Conservation (phyloP, 2,329 filamentous ascomycete genomes). For the Blastomyces parvus region DNA sequence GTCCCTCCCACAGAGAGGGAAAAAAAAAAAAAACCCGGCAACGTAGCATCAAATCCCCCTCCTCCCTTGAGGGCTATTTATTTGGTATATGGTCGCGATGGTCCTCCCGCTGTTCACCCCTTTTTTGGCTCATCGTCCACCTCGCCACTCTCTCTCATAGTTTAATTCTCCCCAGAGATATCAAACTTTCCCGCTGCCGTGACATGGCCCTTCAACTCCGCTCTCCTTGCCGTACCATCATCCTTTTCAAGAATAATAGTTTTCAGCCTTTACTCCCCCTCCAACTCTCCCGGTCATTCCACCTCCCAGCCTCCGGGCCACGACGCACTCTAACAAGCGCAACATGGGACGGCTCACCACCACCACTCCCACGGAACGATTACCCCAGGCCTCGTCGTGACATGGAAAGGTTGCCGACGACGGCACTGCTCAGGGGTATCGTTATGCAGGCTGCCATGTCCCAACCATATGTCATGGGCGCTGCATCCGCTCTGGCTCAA, state of each 20-base stretch:
- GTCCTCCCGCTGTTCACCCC: not conserved
- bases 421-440: constrained; percentile 15
- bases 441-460: constrained; percentile 16
- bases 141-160: too few species aligned
- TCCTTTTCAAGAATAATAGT: not conserved
- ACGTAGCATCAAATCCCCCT: too few species aligned
- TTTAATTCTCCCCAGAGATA: not conserved
- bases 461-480: constrained; percentile 14
- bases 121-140: not conserved
- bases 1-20: too few species aligned
- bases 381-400: constrained; percentile 8
- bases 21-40: too few species aligned
- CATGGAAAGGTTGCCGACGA: constrained; percentile 13
- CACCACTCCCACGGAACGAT: not conserved
- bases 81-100: not conserved
- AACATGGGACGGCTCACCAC: constrained; percentile 1
- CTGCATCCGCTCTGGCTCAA: constrained; percentile 14
- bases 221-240: not conserved
- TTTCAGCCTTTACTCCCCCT: not conserved
- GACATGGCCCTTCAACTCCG: not conserved
- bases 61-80: not conserved
- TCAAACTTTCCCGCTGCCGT: not conserved
- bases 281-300: not conserved
- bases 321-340: constrained; percentile 7
- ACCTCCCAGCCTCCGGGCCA: not conserved